Conservation (phyloP, 1,284 basidiomycete genomes). For the Schizophyllum amplum region DNA sequence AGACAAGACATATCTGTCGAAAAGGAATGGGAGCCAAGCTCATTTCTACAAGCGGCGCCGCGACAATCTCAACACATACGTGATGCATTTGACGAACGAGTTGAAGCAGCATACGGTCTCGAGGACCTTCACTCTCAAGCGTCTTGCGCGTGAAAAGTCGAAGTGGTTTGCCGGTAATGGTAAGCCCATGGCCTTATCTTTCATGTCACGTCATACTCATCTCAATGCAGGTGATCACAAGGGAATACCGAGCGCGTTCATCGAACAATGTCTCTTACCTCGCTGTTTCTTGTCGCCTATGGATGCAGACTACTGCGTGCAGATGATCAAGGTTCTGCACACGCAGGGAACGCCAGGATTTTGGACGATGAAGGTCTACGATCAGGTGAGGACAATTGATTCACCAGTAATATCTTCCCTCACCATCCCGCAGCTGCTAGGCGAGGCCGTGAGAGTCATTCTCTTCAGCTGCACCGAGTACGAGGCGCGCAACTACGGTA, state of each 20-base stretch:
- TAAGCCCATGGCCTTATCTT: conserved; percentile 29
- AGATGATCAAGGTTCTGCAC: conserved; percentile 86
- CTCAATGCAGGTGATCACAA: conserved; percentile 31
- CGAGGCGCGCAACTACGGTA: conserved; percentile 93
- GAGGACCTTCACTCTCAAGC: conserved; percentile 66
- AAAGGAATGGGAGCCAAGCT: conserved; percentile 51
- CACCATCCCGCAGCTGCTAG: conserved; percentile 52
- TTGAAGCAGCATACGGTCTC: conserved; percentile 70
- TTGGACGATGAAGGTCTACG: conserved; percentile 79
- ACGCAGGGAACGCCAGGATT: conserved; percentile 83
- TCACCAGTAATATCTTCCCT: not conserved
- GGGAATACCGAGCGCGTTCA: conserved; percentile 52
- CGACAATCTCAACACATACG: conserved; percentile 52
- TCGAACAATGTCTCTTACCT: conserved; percentile 91
- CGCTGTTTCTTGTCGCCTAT: conserved; percentile 88
- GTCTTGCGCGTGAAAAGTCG: conserved; percentile 73
- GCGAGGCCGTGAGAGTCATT: conserved; percentile 76
- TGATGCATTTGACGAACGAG: conserved; percentile 53
- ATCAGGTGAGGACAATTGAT: conserved; percentile 48
- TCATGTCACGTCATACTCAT: too few relatives aligned
- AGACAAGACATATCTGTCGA: conserved; percentile 45
- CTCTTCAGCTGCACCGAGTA: conserved; percentile 93
- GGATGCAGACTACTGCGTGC: conserved; percentile 92
- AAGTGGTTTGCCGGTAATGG: conserved; percentile 79
- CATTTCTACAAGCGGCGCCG: conserved; percentile 44